A percentile compares a stretch with the other conserved stretches of the same genome.
Conservation (phyloP, 2,329 filamentous ascomycete genomes). For the Allantophomopsis cytisporea region DNA sequence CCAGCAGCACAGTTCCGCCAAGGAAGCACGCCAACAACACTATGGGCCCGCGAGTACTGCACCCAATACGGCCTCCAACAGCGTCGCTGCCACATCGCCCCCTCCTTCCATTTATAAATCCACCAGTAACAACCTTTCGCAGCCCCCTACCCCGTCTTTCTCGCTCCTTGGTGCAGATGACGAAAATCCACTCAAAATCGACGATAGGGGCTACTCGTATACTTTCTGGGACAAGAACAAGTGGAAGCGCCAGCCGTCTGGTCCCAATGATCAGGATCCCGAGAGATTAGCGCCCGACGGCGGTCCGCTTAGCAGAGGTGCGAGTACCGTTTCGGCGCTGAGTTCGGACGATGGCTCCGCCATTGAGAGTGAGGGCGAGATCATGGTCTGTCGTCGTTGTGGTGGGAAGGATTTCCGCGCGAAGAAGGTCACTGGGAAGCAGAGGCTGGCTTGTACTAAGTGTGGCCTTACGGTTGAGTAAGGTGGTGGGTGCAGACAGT, state of each 20-base stretch:
- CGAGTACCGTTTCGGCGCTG: constrained; percentile 31
- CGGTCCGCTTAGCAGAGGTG: constrained; percentile 5
- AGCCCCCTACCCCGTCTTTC: constrained; percentile 42
- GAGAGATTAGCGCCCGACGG: constrained; percentile 6
- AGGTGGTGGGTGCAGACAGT: background rate
- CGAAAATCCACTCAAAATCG: constrained; percentile 23
- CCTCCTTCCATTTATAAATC: background rate
- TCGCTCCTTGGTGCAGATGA: constrained; percentile 30
- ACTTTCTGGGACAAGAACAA: constrained; percentile 44
- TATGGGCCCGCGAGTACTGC: constrained; percentile 12
- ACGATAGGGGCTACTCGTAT: constrained; percentile 25
- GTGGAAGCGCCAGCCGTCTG: constrained; percentile 21
- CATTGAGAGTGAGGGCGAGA: constrained; percentile 25
- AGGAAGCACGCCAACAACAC: constrained; percentile 13
- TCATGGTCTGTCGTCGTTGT: constrained; percentile 42
- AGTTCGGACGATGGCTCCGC: constrained; percentile 36
- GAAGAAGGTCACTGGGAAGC: constrained; percentile 33
- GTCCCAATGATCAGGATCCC: constrained; percentile 3
- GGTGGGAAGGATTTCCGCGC: constrained; percentile 48
- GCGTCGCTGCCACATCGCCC: constrained; percentile 9
- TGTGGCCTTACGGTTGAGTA: constrained; percentile 26
- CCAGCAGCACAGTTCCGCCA: constrained; percentile 13
- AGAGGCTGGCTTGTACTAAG: constrained; percentile 45
- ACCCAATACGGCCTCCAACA: constrained; percentile 9
- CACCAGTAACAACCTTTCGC: constrained; percentile 9